phyloP scores from a whole-genome alignment of 2,329 filamentous ascomycete species.

The Cytospora piceicola region DNA sequence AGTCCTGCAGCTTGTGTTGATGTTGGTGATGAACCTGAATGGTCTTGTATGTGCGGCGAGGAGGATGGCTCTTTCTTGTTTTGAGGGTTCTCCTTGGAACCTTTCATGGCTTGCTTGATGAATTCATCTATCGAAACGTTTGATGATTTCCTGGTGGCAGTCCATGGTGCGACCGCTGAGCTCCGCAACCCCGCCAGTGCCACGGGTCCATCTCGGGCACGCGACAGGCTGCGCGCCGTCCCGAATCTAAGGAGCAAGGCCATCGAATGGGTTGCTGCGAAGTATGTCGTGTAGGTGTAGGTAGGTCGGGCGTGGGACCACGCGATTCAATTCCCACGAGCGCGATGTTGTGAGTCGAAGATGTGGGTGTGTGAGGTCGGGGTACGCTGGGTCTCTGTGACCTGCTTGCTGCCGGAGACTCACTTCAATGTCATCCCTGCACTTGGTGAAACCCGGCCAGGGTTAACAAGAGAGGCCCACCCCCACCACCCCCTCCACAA shows the following conservation, averaged over 20 bases:
- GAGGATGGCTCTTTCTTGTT: neutral
- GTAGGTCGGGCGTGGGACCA: neutral
- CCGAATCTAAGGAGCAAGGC: conserved; percentile 1
- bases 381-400: neutral
- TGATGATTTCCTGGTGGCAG: neutral
- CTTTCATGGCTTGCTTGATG: neutral
- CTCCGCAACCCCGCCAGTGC: neutral
- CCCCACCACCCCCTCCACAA: neutral
- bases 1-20: neutral
- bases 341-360: neutral
- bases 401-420: neutral
- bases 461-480: neutral
- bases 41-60: neutral
- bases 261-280: neutral
- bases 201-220: neutral
- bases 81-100: neutral
- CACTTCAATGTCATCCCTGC: neutral
- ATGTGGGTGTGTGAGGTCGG: neutral
- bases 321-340: neutral
- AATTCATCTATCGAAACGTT: conserved; percentile 2
- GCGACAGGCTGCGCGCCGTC: conserved; percentile 5
- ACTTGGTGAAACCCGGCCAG: neutral
- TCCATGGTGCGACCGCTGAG: conserved; percentile 2
- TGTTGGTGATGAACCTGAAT: neutral
- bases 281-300: neutral